Conservation (phyloP, 139 green algal genomes). For the Volvox reticuliferus region DNA sequence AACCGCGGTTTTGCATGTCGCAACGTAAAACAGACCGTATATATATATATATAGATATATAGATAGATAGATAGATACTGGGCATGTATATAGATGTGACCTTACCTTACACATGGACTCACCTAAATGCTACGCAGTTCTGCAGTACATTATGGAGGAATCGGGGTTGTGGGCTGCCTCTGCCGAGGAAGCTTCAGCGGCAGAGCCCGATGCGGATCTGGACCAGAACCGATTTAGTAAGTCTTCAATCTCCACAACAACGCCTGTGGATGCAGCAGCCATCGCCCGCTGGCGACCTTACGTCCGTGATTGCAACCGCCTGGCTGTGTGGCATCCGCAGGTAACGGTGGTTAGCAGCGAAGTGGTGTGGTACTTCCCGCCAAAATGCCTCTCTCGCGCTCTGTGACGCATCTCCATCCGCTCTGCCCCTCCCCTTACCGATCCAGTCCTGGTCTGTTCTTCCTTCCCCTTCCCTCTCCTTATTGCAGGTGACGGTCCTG, state of each 20-base stretch:
- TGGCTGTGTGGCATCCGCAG: constrained; percentile 19
- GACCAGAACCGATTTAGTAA: neutral
- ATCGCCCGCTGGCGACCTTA: neutral
- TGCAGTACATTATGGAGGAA: constrained; percentile 24
- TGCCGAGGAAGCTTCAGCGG: too few relatives aligned
- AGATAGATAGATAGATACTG: neutral
- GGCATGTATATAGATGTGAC: too few relatives aligned
- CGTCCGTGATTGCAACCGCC: constrained; percentile 25
- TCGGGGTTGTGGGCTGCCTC: neutral
- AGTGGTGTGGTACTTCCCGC: neutral
- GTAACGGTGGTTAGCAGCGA: neutral
- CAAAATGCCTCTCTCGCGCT: neutral
- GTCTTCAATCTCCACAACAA: neutral
- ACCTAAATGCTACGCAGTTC: neutral
- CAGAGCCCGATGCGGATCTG: too few relatives aligned
- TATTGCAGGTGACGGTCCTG: constrained; percentile 20
- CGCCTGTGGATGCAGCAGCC: neutral
- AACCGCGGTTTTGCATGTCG: neutral
- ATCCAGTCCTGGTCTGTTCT: neutral
- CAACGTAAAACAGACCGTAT: neutral
- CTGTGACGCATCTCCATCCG: neutral
- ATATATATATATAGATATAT: neutral
- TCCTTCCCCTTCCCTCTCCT: neutral
- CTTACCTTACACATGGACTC: neutral
- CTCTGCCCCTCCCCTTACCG: neutral